Base-by-base conservation (phyloP, 1,284 basidiomycete genomes). In the Trichosporon coremiiforme region DNA sequence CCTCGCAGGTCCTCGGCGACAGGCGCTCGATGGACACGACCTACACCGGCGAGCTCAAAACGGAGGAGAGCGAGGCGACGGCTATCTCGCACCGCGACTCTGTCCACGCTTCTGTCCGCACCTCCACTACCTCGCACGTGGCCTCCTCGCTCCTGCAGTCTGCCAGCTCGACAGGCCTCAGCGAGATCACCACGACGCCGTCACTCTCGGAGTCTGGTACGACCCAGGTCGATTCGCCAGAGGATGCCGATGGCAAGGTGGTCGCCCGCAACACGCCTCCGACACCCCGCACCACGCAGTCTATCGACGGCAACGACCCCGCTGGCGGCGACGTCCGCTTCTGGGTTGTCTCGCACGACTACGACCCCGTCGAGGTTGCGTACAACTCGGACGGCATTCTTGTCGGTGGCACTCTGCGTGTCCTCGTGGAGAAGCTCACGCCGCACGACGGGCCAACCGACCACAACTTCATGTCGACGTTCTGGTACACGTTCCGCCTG, bases 401-500 rank as follows among this genome's bases (percentile, higher is more conserved):
- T 22, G 91, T 95, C 8, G 95, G 95, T 31, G 97, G 94, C 1
- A 95, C 94, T 1, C 85, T 99, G 68, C 87, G 88, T 15, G 95
- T 91, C 1, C 86, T 99, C 55, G 90, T 98, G 9, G 95, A 96
- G 84, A 94, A 93, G 84, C 91, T 99, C 90, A 96, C 95, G n/a
- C 93, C 95, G 2, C 93, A 96, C 78, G 93, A 95, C 77, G 90
- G 90, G 64, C 83, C 84, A 70, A 91, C 93, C 36, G 95, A 98
- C 76, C 86, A 90, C 17, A 89, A 89, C 0, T 95, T 98, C 79
- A 87, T 90, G 29, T 89, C 90, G 1, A 91, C 95, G 17, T 98
- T 99, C 85, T 96, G 95, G 86, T 86, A 95, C 78, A 97, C 95
- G 0, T 99, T 99, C 87, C 89, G 96, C n/a, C 84, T 98, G 73